These are phyloP conservation scores for Aspergillus melleus DNA, from an alignment of 2,329 filamentous ascomycete species.

Conservation along the genomic window DNA sequence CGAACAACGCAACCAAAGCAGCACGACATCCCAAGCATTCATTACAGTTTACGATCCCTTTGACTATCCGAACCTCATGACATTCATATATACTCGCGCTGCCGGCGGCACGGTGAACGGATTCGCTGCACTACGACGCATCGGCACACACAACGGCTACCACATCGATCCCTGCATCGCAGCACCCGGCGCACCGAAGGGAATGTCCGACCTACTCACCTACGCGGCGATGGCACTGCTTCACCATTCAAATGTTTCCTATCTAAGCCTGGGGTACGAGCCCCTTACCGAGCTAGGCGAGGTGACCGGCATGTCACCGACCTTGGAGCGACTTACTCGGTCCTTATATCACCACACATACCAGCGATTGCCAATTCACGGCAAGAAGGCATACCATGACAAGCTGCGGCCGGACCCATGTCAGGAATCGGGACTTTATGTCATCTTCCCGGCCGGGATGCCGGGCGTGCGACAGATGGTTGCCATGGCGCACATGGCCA, in stretches of 20 bases:
- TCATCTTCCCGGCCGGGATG: constrained; percentile 37
- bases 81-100: constrained; percentile 40
- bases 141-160: constrained; percentile 40
- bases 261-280: constrained; percentile 43
- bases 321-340: constrained; percentile 30
- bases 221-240: constrained; percentile 41
- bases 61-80: constrained; percentile 40
- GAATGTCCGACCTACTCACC: constrained; percentile 41
- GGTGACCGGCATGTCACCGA: constrained; percentile 32
- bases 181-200: constrained; percentile 33
- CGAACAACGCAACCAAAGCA: constrained; percentile 31
- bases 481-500: constrained; percentile 41
- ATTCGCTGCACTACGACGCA: constrained; percentile 40
- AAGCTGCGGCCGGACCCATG: constrained; percentile 38
- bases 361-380: constrained; percentile 33
- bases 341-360: constrained; percentile 34
- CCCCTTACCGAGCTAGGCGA: constrained; percentile 33
- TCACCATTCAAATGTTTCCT: constrained; percentile 31
- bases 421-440: constrained; percentile 33
- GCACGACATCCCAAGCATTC: constrained; percentile 35
- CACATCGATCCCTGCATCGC: constrained; percentile 46
- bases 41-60: constrained; percentile 46
- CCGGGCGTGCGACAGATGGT: constrained; percentile 33
- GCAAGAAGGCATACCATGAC: constrained; percentile 44
- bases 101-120: constrained; percentile 33